Evolutionary conservation across 2,329 filamentous ascomycete species (phyloP), one percentile per base, ranked within the genome.

Genomic region (Aureobasidium subglaciale): DNA sequence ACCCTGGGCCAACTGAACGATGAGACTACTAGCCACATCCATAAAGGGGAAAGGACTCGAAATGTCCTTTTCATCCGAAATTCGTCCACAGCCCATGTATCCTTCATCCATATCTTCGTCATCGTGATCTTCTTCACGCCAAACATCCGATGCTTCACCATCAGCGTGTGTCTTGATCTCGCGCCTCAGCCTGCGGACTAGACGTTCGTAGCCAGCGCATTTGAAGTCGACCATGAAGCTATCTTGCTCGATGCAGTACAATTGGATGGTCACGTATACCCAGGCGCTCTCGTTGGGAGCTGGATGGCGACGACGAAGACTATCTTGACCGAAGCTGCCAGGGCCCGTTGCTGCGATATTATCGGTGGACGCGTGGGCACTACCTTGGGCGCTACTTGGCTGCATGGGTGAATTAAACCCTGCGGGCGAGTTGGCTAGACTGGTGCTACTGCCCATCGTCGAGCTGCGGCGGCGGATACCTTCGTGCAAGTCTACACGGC

Each of bases 141-240:
- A 55, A 7, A 48, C 52, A 27, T 67, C 67, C 8, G 49, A 41
- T 9, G 74, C 71, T 16, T 76, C 75, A 4, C 54, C 55, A 30
- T 48, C 58, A 16, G 56, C 56, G 22, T 60, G 58, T 24, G 52
- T 61, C 38, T 42, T 66, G 34, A 68, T 63, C 41, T 70, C 67
- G 24, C 63, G 60, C 7, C 72, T 68, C 43, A 77, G 67, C 5
- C 71, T 69, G 9, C 66, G 64, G 3, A 86, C 83, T 46, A 92
- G 86, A 55, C 93, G 89, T 74, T 99, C 93, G 72, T 99, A 99
- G 18, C 93, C 93, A 13, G 93, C 91, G 70, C 92, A 97, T 70
- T 96, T 97, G 78, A 99, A 99, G 70, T 99, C 93, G 46, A 99
- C 93, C 60, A 99, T 85, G 71, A 92, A 97, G 62, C 93, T 92